Percentiles rank a stretch among this genome's conserved stretches.
Conservation (phyloP, 2,329 filamentous ascomycete species). For the Cadophora sp. region DNA sequence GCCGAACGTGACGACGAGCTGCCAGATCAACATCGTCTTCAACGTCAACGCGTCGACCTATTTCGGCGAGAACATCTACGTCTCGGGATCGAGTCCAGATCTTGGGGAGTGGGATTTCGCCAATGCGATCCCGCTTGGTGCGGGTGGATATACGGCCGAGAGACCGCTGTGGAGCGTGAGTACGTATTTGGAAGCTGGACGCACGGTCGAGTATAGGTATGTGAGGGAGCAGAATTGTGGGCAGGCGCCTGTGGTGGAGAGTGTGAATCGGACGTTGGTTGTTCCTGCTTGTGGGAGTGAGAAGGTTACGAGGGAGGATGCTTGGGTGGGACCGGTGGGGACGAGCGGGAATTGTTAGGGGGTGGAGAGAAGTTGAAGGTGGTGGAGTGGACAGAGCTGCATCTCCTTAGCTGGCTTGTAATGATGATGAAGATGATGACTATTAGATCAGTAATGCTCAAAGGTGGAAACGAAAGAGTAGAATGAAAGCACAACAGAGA, state of each 20-base stretch:
- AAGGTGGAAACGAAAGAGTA: too few species aligned
- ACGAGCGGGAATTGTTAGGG: constrained; percentile 34
- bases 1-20: constrained; percentile 39
- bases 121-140: constrained; percentile 46
- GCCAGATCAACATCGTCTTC: constrained; percentile 50
- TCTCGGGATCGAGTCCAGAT: constrained; percentile 51
- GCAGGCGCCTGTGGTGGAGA: constrained; percentile 52
- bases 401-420: too few species aligned
- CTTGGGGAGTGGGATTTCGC: constrained; percentile 51
- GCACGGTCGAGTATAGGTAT: constrained; percentile 54
- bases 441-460: too few species aligned
- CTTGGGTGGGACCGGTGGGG: constrained; percentile 47
- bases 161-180: constrained; percentile 54
- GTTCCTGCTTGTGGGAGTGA: constrained; percentile 47
- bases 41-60: constrained; percentile 54
- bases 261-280: constrained; percentile 50
- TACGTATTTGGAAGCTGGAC: constrained; percentile 49
- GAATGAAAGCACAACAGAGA: too few species aligned
- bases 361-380: too few species aligned
- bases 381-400: too few species aligned
- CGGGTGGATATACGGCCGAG: constrained; percentile 50
- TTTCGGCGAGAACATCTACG: constrained; percentile 55
- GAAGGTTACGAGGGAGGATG: constrained; percentile 46
- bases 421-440: too few species aligned
- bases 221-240: constrained; percentile 52